A percentile compares a stretch with the other conserved stretches of the same genome.
Conservation (phyloP, 192 early-diverging fungal genomes). For the Thamnidium elegans region DNA sequence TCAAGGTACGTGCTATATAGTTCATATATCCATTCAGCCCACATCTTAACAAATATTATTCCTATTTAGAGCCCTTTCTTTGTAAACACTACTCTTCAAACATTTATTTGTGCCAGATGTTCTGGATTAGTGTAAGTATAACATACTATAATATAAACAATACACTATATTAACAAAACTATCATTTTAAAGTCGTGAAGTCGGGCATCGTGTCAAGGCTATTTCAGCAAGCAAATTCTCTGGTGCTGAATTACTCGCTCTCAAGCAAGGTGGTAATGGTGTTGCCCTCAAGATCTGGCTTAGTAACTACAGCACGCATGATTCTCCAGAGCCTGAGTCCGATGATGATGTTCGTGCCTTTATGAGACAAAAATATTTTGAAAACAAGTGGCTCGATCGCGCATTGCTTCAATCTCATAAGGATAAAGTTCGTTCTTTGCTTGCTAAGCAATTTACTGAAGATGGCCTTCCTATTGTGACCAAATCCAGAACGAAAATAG, state of each 20-base stretch:
- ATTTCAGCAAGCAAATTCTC: constrained; percentile 54
- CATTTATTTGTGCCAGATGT: constrained; percentile 51
- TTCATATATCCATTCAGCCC: not conserved
- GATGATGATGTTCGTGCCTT: constrained; percentile 21
- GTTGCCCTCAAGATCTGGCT: constrained; percentile 36
- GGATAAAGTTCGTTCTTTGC: not conserved
- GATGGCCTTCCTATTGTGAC: constrained; percentile 9
- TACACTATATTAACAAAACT: not conserved
- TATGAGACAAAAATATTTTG: constrained; percentile 28
- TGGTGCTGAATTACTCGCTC: constrained; percentile 38
- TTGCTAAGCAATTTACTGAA: constrained; percentile 13
- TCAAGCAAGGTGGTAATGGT: constrained; percentile 49
- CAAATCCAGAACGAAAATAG: not conserved
- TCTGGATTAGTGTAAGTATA: constrained; percentile 50
- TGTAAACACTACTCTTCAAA: constrained; percentile 46
- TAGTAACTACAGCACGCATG: constrained; percentile 10
- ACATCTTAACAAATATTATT: not conserved
- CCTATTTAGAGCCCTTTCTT: constrained; percentile 45
- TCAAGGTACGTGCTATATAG: constrained; percentile 31
- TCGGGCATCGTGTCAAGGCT: constrained; percentile 58
- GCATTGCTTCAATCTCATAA: constrained; percentile 10
- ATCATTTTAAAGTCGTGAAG: constrained; percentile 38
- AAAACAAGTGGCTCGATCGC: constrained; percentile 18
- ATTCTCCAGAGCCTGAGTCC: constrained; percentile 21
- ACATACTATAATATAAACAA: not conserved